Evolutionary conservation across 352 stramenopile genomes (phyloP).

Genomic region (Blastocystis sp.): DNA sequence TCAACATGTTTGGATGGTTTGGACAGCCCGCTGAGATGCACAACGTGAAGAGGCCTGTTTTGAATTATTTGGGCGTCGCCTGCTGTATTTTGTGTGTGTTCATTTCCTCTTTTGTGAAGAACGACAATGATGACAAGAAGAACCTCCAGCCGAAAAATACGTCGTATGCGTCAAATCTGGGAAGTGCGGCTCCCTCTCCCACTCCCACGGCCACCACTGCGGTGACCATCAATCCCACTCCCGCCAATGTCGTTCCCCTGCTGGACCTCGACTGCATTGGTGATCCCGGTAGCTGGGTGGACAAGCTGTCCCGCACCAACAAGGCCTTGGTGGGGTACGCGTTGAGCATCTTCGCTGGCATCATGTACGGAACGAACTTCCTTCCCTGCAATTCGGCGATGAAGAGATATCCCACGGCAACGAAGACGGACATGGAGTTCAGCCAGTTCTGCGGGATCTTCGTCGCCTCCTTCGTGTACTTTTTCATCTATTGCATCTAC

Average conservation of each 20-base stretch:
- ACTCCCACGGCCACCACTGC: neutral
- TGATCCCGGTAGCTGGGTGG: conserved; percentile 7
- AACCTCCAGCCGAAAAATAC: neutral
- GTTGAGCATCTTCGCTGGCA: conserved; percentile 16
- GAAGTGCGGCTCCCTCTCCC: neutral
- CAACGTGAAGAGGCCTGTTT: conserved; percentile 39
- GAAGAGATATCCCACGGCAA: conserved; percentile 27
- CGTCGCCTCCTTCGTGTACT: conserved; percentile 64
- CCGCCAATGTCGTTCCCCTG: neutral
- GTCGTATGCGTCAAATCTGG: neutral
- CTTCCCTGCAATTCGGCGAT: conserved; percentile 23
- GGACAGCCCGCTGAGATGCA: conserved; percentile 3
- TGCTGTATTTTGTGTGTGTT: conserved; percentile 28
- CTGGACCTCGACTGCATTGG: neutral
- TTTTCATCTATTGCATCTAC: conserved; percentile 59
- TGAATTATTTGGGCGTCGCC: conserved; percentile 60
- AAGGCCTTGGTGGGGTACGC: conserved; percentile 45
- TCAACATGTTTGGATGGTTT: conserved; percentile 59
- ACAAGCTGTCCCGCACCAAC: conserved; percentile 39
- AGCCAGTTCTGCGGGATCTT: conserved; percentile 70
- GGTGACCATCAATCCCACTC: neutral
- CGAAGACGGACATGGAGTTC: conserved; percentile 67
- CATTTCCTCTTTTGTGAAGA: conserved; percentile 40
- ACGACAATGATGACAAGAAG: conserved; percentile 1
- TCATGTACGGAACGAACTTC: conserved; percentile 70